phyloP scores from a whole-genome alignment of 371 early-diverging fungal species.

The Rhizopus arrhizus region DNA sequence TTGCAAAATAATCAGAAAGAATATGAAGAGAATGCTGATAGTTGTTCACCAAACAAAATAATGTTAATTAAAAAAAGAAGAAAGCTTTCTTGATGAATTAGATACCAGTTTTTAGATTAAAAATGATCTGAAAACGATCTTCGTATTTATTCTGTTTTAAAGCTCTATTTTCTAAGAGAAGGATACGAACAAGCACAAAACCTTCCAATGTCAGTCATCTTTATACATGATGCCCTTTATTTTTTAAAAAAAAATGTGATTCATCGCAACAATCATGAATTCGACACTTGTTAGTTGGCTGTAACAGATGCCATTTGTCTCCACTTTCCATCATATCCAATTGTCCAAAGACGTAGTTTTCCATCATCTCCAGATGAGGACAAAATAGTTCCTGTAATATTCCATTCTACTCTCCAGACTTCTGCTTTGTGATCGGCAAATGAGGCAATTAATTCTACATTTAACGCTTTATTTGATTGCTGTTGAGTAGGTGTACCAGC shows the following conservation, averaged over 20 bases:
- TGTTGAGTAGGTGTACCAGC: slow-evolving; percentile 22
- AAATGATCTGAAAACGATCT: too few species aligned
- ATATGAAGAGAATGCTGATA: too few species aligned
- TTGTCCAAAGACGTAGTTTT: slow-evolving; percentile 85
- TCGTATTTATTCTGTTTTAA: too few species aligned
- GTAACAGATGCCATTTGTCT: slow-evolving; percentile 67
- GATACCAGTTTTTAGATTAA: too few species aligned
- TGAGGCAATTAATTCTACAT: slow-evolving; percentile 62
- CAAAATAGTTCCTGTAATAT: slow-evolving; percentile 89
- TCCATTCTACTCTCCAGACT: slow-evolving; percentile 93
- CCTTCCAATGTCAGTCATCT: background rate
- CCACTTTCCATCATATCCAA: slow-evolving; percentile 67
- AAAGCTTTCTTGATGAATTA: too few species aligned
- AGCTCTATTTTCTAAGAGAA: too few species aligned
- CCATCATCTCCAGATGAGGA: slow-evolving; percentile 93
- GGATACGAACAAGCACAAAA: too few species aligned
- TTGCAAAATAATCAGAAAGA: too few species aligned
- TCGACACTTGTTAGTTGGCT: slow-evolving; percentile 41
- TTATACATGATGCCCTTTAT: background rate
- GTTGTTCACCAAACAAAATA: too few species aligned
- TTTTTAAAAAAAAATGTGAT: background rate
- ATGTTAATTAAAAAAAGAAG: too few species aligned
- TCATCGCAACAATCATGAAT: background rate
- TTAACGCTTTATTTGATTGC: slow-evolving; percentile 30
- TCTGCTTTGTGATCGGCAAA: slow-evolving; percentile 75